Evolutionary conservation across 768 basidiomycete species (phyloP).

Genomic region (Nidula microcarpa): DNA sequence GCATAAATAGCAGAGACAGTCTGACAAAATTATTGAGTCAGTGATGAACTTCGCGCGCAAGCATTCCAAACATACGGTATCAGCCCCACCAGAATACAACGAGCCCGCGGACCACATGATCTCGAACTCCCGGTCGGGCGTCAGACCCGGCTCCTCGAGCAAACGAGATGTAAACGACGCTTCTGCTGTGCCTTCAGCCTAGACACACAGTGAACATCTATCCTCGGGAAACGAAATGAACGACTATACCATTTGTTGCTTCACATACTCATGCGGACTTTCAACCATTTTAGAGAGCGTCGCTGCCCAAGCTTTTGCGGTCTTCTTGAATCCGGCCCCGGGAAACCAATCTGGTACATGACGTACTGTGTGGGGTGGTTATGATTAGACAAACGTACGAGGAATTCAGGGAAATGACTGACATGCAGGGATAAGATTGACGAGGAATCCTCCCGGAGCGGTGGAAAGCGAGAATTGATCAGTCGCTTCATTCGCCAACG

Average conservation of each 20-base stretch:
- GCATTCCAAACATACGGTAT: conserved; percentile 22
- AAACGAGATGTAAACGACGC: conserved; percentile 29
- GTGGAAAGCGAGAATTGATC: conserved; percentile 34
- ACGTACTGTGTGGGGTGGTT: conserved; percentile 26
- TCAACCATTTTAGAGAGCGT: conserved; percentile 43
- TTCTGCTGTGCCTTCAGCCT: conserved; percentile 26
- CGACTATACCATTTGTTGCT: conserved; percentile 38
- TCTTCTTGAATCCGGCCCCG: conserved; percentile 48
- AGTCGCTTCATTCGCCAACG: conserved; percentile 31
- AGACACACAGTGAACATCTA: neutral
- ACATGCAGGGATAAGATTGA: conserved; percentile 49
- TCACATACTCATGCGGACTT: conserved; percentile 39
- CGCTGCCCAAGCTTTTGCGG: conserved; percentile 39
- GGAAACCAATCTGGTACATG: conserved; percentile 56
- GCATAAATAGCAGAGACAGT: conserved; percentile 33
- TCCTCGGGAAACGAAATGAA: neutral
- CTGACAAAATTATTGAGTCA: conserved; percentile 14
- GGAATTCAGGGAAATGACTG: conserved; percentile 6
- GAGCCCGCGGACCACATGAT: conserved; percentile 44
- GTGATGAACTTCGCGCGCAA: neutral
- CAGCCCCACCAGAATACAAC: conserved; percentile 45
- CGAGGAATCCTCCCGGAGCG: conserved; percentile 41
- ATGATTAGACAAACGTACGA: neutral
- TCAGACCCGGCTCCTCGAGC: conserved; percentile 23
- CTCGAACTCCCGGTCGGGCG: conserved; percentile 27